Conservation (phyloP, 2,329 filamentous ascomycete species). For the Phaeosphaeria sp. region DNA sequence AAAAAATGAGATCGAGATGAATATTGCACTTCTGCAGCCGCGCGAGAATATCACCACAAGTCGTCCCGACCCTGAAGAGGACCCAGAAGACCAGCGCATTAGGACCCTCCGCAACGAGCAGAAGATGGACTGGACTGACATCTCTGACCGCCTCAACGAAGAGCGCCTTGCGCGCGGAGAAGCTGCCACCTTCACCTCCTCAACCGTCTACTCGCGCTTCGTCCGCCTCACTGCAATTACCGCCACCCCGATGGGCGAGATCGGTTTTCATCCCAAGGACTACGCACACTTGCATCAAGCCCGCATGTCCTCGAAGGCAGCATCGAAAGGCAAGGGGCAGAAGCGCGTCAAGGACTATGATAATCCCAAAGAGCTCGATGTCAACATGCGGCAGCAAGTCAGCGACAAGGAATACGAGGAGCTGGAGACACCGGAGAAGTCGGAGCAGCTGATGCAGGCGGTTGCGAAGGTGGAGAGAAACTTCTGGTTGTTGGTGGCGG, state of each 20-base stretch:
- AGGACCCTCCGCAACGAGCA: constrained; percentile 35
- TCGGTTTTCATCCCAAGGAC: constrained; percentile 41
- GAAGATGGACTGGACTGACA: constrained; percentile 34
- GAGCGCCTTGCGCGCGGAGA: constrained; percentile 21
- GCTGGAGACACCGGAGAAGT: constrained; percentile 24
- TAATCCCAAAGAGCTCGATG: constrained; percentile 28
- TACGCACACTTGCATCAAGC: constrained; percentile 41
- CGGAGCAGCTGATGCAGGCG: constrained; percentile 35
- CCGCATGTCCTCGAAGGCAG: constrained; percentile 9
- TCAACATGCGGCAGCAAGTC: constrained; percentile 24
- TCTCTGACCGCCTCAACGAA: constrained; percentile 35
- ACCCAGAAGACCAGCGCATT: constrained; percentile 44
- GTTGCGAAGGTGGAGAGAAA: constrained; percentile 34
- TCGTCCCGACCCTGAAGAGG: constrained; percentile 14
- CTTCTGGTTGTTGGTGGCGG: constrained; percentile 41
- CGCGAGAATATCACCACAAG: constrained; percentile 1
- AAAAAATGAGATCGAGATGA: constrained; percentile 20
- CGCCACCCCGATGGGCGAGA: constrained; percentile 26
- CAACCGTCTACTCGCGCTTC: constrained; percentile 47
- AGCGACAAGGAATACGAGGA: constrained; percentile 13
- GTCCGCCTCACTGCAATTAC: constrained; percentile 37
- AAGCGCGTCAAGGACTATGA: constrained; percentile 31
- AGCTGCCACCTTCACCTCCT: constrained; percentile 28
- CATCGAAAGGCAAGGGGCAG: constrained; percentile 18
- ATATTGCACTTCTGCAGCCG: constrained; percentile 16